Conservation (phyloP, 306 rosid species). For the Castanea crenata region DNA sequence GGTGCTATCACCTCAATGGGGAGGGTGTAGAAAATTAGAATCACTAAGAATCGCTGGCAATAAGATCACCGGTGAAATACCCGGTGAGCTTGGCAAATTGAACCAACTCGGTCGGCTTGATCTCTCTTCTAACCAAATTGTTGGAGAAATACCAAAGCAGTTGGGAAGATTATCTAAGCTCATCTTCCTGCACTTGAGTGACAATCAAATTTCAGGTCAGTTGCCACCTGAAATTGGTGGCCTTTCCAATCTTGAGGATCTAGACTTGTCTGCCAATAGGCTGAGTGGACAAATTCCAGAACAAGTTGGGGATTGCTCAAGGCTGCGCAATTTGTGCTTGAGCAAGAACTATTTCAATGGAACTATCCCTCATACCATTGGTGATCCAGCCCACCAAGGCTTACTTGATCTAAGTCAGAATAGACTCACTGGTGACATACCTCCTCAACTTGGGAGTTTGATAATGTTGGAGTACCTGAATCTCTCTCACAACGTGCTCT, state of each 20-base stretch:
- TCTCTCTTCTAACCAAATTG: neutral
- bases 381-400: neutral
- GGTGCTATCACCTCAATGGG: neutral
- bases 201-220: neutral
- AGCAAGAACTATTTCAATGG: neutral
- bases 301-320: neutral
- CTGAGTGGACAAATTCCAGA: neutral
- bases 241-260: neutral
- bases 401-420: neutral
- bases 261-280: neutral
- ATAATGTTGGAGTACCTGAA: neutral
- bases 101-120: neutral
- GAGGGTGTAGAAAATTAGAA: neutral
- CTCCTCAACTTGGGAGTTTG: neutral
- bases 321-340: neutral
- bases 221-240: neutral
- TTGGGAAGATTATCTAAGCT: neutral
- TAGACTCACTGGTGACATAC: neutral
- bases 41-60: neutral
- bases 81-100: neutral
- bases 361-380: neutral
- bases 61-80: neutral
- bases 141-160: neutral
- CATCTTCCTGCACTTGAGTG: neutral
- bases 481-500: neutral